A percentile compares a stretch with the other conserved stretches of the same genome.
Evolutionary conservation across 495 filamentous ascomycete species (phyloP).

Genomic region (Xylaria castorea): DNA sequence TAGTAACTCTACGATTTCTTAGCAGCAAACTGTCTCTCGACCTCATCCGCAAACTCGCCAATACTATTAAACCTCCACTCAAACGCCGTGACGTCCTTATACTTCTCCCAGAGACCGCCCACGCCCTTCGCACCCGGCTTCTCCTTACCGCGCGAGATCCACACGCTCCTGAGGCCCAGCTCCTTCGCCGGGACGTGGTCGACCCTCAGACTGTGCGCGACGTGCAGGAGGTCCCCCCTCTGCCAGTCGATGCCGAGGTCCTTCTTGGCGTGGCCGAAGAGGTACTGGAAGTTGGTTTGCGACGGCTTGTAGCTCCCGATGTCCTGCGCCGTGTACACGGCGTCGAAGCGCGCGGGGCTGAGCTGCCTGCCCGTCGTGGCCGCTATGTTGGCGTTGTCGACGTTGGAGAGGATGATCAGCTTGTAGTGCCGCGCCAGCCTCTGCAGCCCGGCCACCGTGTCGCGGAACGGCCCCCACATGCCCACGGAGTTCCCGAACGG

Average conservation of each 20-base stretch:
- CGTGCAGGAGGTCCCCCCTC: slow-evolving; percentile 66
- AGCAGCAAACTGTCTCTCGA: slow-evolving; percentile 58
- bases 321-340: slow-evolving; percentile 75
- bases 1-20: slow-evolving; percentile 31
- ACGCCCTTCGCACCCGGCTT: slow-evolving; percentile 51
- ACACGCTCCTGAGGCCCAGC: slow-evolving; percentile 68
- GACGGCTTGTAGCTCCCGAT: slow-evolving; percentile 80
- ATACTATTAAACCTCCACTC: slow-evolving; percentile 65
- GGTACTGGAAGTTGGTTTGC: slow-evolving; percentile 68
- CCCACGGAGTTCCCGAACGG: slow-evolving; percentile 63
- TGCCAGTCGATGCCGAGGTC: slow-evolving; percentile 62
- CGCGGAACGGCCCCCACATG: slow-evolving; percentile 68
- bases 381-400: slow-evolving; percentile 68
- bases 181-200: slow-evolving; percentile 74
- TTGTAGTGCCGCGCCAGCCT: slow-evolving; percentile 66
- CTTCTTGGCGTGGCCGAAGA: slow-evolving; percentile 60
- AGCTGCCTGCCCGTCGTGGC: slow-evolving; percentile 57
- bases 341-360: slow-evolving; percentile 61
- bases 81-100: slow-evolving; percentile 51
- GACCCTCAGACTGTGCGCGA: slow-evolving; percentile 71
- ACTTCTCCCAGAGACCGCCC: slow-evolving; percentile 47
- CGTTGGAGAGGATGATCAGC: slow-evolving; percentile 75
- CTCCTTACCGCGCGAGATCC: slow-evolving; percentile 69
- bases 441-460: slow-evolving; percentile 65
- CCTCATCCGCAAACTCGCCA: slow-evolving; percentile 73